These are phyloP conservation scores for Hortiboletus flavorubellus DNA, from an alignment of 768 basidiomycete genomes.

Conservation along the genomic window DNA sequence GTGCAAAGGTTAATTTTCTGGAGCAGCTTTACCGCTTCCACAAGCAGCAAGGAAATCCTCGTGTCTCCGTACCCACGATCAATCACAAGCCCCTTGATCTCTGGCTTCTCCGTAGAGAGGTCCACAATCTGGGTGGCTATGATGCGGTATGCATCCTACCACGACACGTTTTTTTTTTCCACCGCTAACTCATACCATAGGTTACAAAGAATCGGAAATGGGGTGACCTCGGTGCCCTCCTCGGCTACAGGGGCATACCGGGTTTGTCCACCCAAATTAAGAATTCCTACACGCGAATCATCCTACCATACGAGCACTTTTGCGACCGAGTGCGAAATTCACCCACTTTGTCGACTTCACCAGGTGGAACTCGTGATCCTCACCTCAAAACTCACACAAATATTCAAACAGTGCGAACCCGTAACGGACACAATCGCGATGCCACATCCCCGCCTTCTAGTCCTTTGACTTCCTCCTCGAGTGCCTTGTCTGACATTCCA, in stretches of 20 bases:
- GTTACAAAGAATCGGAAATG: slow-evolving; percentile 84
- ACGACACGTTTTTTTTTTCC: slow-evolving; percentile 17
- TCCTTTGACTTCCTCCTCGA: slow-evolving; percentile 74
- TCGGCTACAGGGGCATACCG: slow-evolving; percentile 81
- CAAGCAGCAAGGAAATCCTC: slow-evolving; percentile 88
- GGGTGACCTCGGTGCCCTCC: slow-evolving; percentile 76
- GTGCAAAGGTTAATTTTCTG: slow-evolving; percentile 95
- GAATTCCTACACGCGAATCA: slow-evolving; percentile 85
- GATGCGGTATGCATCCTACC: slow-evolving; percentile 59
- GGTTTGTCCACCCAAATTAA: slow-evolving; percentile 86
- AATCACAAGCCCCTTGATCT: slow-evolving; percentile 91
- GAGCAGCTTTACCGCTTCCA: slow-evolving; percentile 97
- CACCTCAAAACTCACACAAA: slow-evolving; percentile 56
- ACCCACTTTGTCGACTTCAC: slow-evolving; percentile 41
- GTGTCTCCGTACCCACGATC: slow-evolving; percentile 90
- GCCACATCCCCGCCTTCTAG: slow-evolving; percentile 64
- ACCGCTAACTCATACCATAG: slow-evolving; percentile 41
- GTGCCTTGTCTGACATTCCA: slow-evolving; percentile 74
- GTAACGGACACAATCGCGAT: slow-evolving; percentile 39
- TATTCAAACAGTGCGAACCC: slow-evolving; percentile 40
- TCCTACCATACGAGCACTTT: slow-evolving; percentile 95
- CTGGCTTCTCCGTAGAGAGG: slow-evolving; percentile 91
- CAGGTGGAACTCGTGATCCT: slow-evolving; percentile 41
- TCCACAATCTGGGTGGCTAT: slow-evolving; percentile 84
- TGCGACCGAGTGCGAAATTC: slow-evolving; percentile 71